phyloP scores from a whole-genome alignment of 2,329 filamentous ascomycete species.

The Sarocladium strictum region DNA sequence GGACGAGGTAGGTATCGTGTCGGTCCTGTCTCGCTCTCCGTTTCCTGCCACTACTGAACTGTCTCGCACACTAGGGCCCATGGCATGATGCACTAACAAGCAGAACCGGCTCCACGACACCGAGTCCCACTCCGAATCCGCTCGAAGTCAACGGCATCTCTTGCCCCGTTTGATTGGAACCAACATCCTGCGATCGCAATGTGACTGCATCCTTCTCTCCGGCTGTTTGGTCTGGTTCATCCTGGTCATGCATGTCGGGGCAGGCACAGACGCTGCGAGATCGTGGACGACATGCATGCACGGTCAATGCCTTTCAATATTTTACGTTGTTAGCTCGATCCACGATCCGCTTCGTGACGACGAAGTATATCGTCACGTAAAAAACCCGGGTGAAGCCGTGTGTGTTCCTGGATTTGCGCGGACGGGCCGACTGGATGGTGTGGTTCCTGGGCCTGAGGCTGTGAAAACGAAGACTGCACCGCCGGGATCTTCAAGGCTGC shows the following conservation, averaged over 20 bases:
- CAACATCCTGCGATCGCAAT: not conserved
- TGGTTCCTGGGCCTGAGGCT: not conserved
- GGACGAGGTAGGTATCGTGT: too few relatives aligned
- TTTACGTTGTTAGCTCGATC: conserved; percentile 6
- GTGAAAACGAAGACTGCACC: not conserved
- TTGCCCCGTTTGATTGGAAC: conserved; percentile 8
- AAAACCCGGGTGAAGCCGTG: conserved; percentile 3
- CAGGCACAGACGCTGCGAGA: not conserved
- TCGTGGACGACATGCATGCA: not conserved
- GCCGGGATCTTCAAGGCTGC: conserved; percentile 1
- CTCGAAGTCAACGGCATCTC: not conserved
- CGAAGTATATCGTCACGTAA: conserved; percentile 5
- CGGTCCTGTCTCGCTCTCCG: too few relatives aligned
- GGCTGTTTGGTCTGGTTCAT: too few relatives aligned
- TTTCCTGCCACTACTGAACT: too few relatives aligned
- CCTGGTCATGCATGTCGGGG: too few relatives aligned
- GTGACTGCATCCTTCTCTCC: too few relatives aligned
- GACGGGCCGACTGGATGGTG: not conserved
- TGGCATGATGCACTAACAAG: too few relatives aligned
- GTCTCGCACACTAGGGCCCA: too few relatives aligned
- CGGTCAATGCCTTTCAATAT: not conserved
- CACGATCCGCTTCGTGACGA: not conserved
- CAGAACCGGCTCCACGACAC: not conserved
- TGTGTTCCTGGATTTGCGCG: not conserved
- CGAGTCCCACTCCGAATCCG: not conserved